Evolutionary conservation across 345 rosid genomes (phyloP).

Genomic region (Streptanthus diversifolius): DNA sequence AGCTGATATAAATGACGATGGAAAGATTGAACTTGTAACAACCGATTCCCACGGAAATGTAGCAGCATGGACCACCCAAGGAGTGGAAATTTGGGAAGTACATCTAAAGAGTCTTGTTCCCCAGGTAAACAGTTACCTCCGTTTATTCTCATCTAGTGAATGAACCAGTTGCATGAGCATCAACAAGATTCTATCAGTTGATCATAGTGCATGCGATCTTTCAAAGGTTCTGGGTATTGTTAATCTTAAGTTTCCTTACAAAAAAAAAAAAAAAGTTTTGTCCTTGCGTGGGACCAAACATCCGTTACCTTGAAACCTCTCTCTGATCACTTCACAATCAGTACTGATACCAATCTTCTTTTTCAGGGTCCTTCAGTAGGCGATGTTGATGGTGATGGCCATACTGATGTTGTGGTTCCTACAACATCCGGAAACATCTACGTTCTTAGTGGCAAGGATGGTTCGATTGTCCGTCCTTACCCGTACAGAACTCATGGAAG

Average conservation of each 20-base stretch:
- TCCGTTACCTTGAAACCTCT: conserved; percentile 1
- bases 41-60: conserved; percentile 96
- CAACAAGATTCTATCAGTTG: background rate
- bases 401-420: conserved; percentile 87
- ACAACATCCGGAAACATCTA: conserved; percentile 88
- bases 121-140: conserved; percentile 48
- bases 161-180: conserved; percentile 1
- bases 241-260: background rate
- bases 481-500: conserved; percentile 98
- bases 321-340: conserved; percentile 7
- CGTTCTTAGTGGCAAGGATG: conserved; percentile 95
- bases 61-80: conserved; percentile 98
- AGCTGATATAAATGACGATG: conserved; percentile 99
- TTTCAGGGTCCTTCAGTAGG: conserved; percentile 85
- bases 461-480: conserved; percentile 77
- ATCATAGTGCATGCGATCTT: background rate
- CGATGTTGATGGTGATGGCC: conserved; percentile 97
- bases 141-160: background rate
- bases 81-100: conserved; percentile 80
- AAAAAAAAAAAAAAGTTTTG: too few relatives aligned
- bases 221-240: background rate
- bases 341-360: conserved; percentile 27
- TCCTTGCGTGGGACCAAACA: background rate
- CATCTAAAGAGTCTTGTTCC: conserved; percentile 93
- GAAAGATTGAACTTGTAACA: conserved; percentile 92